Evolutionary conservation across 768 basidiomycete species (phyloP).

Genomic region (Paxillus ammoniavirescens): DNA sequence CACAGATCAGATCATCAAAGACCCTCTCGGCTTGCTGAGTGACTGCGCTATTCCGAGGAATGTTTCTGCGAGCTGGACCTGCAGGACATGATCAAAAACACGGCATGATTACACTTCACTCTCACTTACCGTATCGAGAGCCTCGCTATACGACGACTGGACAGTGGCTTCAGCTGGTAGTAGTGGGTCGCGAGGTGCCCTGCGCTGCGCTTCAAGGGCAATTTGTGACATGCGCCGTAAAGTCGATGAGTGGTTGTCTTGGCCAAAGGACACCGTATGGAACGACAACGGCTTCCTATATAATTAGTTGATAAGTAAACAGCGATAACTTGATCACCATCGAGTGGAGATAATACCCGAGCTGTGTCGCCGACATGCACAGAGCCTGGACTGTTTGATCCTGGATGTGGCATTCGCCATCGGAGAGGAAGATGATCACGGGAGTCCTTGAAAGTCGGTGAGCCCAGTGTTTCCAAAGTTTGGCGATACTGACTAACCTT

Average conservation of each 20-base stretch:
- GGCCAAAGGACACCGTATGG: slow-evolving; percentile 50
- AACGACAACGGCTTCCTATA: slow-evolving; percentile 48
- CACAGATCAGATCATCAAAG: slow-evolving; percentile 39
- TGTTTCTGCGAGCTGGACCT: slow-evolving; percentile 51
- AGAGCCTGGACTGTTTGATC: slow-evolving; percentile 37
- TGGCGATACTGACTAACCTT: slow-evolving; percentile 27
- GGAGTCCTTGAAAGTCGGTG: not conserved
- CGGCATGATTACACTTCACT: too few relatives aligned
- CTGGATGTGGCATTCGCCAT: slow-evolving; percentile 43
- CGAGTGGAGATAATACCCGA: slow-evolving; percentile 31
- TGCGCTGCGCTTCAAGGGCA: slow-evolving; percentile 44
- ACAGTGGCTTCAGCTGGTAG: slow-evolving; percentile 25
- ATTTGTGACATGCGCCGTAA: slow-evolving; percentile 47
- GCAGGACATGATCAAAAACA: not conserved
- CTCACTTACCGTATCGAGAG: slow-evolving; percentile 42
- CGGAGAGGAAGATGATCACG: slow-evolving; percentile 23
- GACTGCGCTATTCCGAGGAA: not conserved
- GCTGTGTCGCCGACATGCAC: slow-evolving; percentile 36
- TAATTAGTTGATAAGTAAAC: not conserved
- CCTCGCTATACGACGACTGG: slow-evolving; percentile 43
- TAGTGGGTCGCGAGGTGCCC: slow-evolving; percentile 36
- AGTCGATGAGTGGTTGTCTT: slow-evolving; percentile 7
- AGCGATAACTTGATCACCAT: not conserved
- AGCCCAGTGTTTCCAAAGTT: not conserved
- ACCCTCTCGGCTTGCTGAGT: not conserved